These are phyloP conservation scores for Fusarium oxysporum DNA, from an alignment of 2,329 filamentous ascomycete species.

Conservation along the genomic window DNA sequence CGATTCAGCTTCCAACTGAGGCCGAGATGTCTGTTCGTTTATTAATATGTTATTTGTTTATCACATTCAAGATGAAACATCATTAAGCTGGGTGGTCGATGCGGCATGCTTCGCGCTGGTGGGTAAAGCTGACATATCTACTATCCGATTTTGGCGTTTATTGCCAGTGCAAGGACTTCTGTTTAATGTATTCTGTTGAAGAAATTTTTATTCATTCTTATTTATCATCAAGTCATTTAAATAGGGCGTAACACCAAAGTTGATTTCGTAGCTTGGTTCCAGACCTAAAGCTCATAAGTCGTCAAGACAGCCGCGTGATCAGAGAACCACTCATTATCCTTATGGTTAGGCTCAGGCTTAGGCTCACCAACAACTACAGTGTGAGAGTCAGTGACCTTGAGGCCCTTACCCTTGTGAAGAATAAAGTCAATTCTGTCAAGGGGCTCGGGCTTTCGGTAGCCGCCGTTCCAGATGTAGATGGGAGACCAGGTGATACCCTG, in stretches of 20 bases:
- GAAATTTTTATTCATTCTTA: neutral
- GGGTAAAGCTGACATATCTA: too few species aligned
- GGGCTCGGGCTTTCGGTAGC: slow-evolving; percentile 53
- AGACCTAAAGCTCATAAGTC: slow-evolving; percentile 41
- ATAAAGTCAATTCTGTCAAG: slow-evolving; percentile 58
- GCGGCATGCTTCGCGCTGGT: neutral
- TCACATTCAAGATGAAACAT: too few species aligned
- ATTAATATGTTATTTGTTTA: fast-evolving
- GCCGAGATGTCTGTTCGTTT: fast-evolving
- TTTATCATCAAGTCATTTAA: slow-evolving; percentile 14
- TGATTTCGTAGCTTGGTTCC: neutral
- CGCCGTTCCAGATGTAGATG: slow-evolving; percentile 50
- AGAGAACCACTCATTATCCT: slow-evolving; percentile 56
- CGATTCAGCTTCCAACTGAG: neutral
- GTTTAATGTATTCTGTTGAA: neutral
- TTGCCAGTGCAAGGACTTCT: neutral
- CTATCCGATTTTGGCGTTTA: too few species aligned
- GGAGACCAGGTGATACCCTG: slow-evolving; percentile 57
- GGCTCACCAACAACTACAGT: slow-evolving; percentile 51
- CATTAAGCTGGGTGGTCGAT: fast-evolving
- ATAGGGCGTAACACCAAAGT: neutral
- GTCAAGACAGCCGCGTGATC: slow-evolving; percentile 54
- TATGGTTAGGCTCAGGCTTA: slow-evolving; percentile 48
- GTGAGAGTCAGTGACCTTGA: slow-evolving; percentile 49
- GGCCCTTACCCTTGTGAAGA: slow-evolving; percentile 51